A percentile compares a stretch with the other conserved stretches of the same genome.
Evolutionary conservation across 78 protist species (phyloP).

Genomic region (Dictyostelium brefeldianum): DNA sequence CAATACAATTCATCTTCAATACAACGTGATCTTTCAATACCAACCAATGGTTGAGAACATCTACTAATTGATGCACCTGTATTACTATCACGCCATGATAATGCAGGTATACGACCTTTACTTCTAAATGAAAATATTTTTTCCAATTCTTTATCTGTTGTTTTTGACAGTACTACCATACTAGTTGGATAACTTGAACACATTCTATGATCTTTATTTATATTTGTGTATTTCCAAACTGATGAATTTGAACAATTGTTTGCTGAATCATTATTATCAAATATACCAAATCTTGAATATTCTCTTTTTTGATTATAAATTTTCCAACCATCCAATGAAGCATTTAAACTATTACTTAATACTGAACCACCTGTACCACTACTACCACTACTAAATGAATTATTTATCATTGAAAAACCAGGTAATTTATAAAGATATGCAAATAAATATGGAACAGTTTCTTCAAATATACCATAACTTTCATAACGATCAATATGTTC

Average conservation of each 20-base stretch:
- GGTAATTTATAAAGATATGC: conserved; percentile 7
- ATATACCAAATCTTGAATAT: conserved; percentile 43
- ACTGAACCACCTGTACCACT: background rate
- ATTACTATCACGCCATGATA: conserved; percentile 80
- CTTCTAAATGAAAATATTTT: conserved; percentile 81
- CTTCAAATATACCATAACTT: conserved; percentile 62
- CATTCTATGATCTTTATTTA: conserved; percentile 57
- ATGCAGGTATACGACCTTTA: conserved; percentile 86
- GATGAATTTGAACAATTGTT: background rate
- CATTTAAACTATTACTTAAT: background rate
- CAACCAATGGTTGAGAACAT: conserved; percentile 86
- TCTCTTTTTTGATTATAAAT: conserved; percentile 21
- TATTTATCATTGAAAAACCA: background rate
- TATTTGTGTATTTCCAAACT: conserved; percentile 31
- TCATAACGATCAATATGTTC: conserved; percentile 61
- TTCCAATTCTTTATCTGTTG: conserved; percentile 45
- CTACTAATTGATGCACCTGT: conserved; percentile 41
- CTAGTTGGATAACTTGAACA: conserved; percentile 52
- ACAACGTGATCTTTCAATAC: conserved; percentile 45
- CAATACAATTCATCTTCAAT: conserved; percentile 59
- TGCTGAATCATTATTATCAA: background rate
- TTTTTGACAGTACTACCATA: conserved; percentile 2
- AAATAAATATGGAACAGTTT: conserved; percentile 39
- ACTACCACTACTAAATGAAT: background rate
- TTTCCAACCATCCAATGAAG: conserved; percentile 46